These are phyloP conservation scores for Colletotrichum navitas DNA, from an alignment of 2,329 filamentous ascomycete genomes.

Conservation along the genomic window DNA sequence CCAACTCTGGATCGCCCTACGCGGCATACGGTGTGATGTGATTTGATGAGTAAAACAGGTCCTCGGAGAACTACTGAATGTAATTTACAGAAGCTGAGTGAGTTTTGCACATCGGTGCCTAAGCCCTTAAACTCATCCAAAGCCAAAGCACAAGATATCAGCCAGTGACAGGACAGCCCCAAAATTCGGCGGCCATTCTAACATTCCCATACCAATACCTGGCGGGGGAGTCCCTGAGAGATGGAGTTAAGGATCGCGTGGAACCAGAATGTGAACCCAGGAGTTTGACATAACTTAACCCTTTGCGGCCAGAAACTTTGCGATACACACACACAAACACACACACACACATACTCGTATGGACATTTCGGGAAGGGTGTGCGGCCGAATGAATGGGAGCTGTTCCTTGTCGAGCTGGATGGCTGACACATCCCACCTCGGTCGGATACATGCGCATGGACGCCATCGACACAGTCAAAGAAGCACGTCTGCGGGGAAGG, in stretches of 20 bases:
- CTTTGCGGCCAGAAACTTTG: background rate
- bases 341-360: background rate
- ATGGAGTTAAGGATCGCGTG: background rate
- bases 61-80: background rate
- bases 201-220: background rate
- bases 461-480: background rate
- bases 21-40: background rate
- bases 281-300: conserved; percentile 29
- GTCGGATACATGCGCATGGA: conserved; percentile 10
- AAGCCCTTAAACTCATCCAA: background rate
- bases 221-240: background rate
- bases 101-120: background rate
- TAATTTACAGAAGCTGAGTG: background rate
- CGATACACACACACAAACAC: background rate
- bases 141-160: conserved; percentile 1
- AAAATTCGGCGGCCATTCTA: conserved; percentile 1
- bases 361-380: background rate
- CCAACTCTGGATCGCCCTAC: background rate
- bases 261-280: background rate
- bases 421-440: conserved; percentile 10
- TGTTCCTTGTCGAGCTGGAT: conserved; percentile 35
- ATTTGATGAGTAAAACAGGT: background rate
- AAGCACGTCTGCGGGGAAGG: background rate
- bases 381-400: background rate
- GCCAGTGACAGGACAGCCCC: conserved; percentile 1